Base-by-base conservation (phyloP, 805 yeast species). In the Lachancea meyersii region DNA sequence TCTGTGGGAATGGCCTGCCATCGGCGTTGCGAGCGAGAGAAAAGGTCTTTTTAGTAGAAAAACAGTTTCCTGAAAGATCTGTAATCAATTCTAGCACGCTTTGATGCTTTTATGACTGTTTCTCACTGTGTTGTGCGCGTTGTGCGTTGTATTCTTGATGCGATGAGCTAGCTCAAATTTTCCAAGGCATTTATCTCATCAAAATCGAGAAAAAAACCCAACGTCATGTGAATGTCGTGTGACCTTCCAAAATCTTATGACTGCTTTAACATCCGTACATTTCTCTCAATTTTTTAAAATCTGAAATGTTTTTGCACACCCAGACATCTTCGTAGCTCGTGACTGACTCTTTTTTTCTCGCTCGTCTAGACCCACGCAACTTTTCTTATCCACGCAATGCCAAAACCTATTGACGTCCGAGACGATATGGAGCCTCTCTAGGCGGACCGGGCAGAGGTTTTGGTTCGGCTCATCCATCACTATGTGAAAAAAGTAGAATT, bases 1-100 rank as follows among this genome's bases (percentile, higher is more conserved):
- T 60, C 97, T 76, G 61, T 93, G 97, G 6, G 87, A 77, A 62
- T 82, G 84, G 54, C 85, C 85, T 35, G 83, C 86, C 83, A 80
- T 79, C 30, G 10, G 17, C 13, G 26, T 23, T 6, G 10, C 9
- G 33, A 46, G 50, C 9, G 46, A 22, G 34, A 31, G 4, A 5
- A 7, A 16, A 19, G 11, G 14, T 10, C 26, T 23, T 23, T 23
- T 23, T 10, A 23, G 26, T 23, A 23, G 26, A 10, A n/a, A n/a
- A n/a, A n/a, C n/a, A n/a, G n/a, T 27, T 19, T 14, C 16, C 5
- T 27, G 14, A 16, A 27, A 16, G 4, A 7, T n/a, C 24, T 16
- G 37, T 22, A 35, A 24, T n/a, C 5, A 27, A 27, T n/a, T 7
- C 13, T 5, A 27, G 31, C n/a, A 23, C 10, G 26, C 26, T 23